A percentile compares a stretch with the other conserved stretches of the same genome.
phyloP scores from a whole-genome alignment of 2,329 filamentous ascomycete genomes.

The Sporothrix dimorphospora region DNA sequence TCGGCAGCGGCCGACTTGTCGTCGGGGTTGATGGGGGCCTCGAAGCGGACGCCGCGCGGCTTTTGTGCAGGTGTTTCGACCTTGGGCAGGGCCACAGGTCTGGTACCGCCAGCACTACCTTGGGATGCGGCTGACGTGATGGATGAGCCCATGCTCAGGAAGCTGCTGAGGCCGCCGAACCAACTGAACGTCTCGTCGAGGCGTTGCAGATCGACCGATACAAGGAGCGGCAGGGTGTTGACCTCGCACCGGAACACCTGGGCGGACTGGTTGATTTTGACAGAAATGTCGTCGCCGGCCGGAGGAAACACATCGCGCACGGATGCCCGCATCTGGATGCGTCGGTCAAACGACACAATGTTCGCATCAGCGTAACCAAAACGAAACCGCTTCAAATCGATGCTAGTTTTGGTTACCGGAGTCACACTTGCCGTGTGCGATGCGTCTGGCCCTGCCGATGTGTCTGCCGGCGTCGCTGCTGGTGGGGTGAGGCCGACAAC shows the following conservation, averaged over 20 bases:
- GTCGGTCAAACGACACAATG: constrained; percentile 65
- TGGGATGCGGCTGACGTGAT: constrained; percentile 72
- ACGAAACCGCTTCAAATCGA: constrained; percentile 60
- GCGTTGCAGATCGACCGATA: constrained; percentile 76
- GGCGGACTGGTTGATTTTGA: constrained; percentile 54
- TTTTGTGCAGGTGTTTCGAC: constrained; percentile 46
- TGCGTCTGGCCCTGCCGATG: background rate
- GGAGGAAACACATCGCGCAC: constrained; percentile 61
- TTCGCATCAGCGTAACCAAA: constrained; percentile 66
- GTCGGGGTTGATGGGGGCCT: constrained; percentile 50
- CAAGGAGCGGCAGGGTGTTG: constrained; percentile 73
- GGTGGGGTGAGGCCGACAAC: constrained; percentile 40
- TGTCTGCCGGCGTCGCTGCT: constrained; percentile 29
- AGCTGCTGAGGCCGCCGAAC: constrained; percentile 89
- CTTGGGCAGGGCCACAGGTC: constrained; percentile 35
- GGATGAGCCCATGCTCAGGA: constrained; percentile 85
- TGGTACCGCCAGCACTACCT: constrained; percentile 35
- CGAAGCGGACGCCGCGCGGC: constrained; percentile 61
- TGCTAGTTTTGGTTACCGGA: constrained; percentile 39
- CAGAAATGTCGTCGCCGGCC: constrained; percentile 59
- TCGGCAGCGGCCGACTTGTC: constrained; percentile 52
- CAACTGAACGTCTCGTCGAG: constrained; percentile 85
- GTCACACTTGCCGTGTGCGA: background rate
- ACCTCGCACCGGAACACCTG: constrained; percentile 61
- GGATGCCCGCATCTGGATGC: constrained; percentile 61